These are phyloP conservation scores for Pichia sp. DNA, from an alignment of 1,139 yeast species.

Conservation along the genomic window DNA sequence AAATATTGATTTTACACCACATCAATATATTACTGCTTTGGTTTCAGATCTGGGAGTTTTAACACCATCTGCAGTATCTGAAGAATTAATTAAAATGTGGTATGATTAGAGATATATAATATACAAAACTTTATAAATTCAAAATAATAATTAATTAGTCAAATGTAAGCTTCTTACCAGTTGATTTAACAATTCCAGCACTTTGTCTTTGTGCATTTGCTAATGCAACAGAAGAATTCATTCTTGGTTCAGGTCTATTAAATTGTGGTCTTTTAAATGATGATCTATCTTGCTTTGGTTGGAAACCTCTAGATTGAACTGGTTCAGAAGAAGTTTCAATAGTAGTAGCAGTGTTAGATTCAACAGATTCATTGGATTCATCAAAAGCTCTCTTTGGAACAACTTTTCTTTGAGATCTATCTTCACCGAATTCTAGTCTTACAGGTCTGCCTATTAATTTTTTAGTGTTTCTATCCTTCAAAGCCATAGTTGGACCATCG, in stretches of 20 bases:
- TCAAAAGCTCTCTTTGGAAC: slow-evolving; percentile 17
- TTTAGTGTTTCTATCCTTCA: slow-evolving; percentile 64
- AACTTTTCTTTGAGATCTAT: slow-evolving; percentile 68
- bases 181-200: slow-evolving; percentile 80
- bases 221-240: slow-evolving; percentile 79
- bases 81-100: slow-evolving; percentile 97
- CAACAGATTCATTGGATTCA: background rate
- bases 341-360: background rate
- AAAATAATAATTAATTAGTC: slow-evolving; percentile 1
- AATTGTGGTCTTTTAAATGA: slow-evolving; percentile 10
- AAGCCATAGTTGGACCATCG: slow-evolving; percentile 75
- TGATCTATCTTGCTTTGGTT: slow-evolving; percentile 19
- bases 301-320: slow-evolving; percentile 19
- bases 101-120: slow-evolving; percentile 49
- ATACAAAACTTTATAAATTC: background rate
- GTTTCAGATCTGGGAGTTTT: slow-evolving; percentile 94
- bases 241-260: slow-evolving; percentile 36
- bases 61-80: slow-evolving; percentile 96
- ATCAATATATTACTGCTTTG: slow-evolving; percentile 89
- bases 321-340: background rate
- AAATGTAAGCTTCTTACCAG: slow-evolving; percentile 84
- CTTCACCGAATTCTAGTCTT: slow-evolving; percentile 92
- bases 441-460: slow-evolving; percentile 67
- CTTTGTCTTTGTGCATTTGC: slow-evolving; percentile 87
- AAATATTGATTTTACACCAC: slow-evolving; percentile 85